A percentile compares a stretch with the other conserved stretches of the same genome.
Evolutionary conservation across 1,139 yeast species (phyloP).

Genomic region (Yamadazyma buinensis): DNA sequence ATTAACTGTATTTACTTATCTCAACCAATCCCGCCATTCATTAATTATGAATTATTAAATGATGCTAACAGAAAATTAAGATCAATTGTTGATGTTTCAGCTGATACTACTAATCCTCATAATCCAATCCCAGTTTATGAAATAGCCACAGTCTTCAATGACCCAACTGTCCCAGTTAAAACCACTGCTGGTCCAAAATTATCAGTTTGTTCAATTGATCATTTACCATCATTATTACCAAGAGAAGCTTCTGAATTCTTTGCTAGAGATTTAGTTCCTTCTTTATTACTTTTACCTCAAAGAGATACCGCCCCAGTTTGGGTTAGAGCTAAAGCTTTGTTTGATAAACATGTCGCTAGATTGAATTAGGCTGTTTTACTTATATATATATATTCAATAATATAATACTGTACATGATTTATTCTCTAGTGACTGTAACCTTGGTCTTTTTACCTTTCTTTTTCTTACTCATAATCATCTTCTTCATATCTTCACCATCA

Average conservation of each 20-base stretch:
- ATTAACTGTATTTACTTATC: slow-evolving; percentile 95
- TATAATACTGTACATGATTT: slow-evolving; percentile 8
- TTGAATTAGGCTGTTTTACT: slow-evolving; percentile 3
- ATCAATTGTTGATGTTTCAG: slow-evolving; percentile 95
- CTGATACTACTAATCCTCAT: slow-evolving; percentile 97
- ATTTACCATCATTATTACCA: slow-evolving; percentile 90
- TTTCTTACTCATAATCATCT: slow-evolving; percentile 37
- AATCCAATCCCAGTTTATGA: slow-evolving; percentile 94
- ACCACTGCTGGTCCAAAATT: slow-evolving; percentile 78
- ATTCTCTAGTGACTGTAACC: slow-evolving; percentile 57
- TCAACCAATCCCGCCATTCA: slow-evolving; percentile 88
- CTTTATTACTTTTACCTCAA: slow-evolving; percentile 76
- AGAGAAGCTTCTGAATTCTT: slow-evolving; percentile 95
- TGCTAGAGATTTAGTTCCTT: slow-evolving; percentile 81
- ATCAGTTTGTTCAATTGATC: slow-evolving; percentile 95
- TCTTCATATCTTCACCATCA: slow-evolving; percentile 53
- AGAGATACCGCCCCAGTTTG: slow-evolving; percentile 85
- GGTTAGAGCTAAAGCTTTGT: slow-evolving; percentile 81
- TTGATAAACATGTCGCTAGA: slow-evolving; percentile 64
- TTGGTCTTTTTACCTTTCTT: slow-evolving; percentile 39
- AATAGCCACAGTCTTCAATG: slow-evolving; percentile 82
- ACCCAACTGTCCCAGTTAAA: slow-evolving; percentile 84
- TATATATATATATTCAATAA: background rate
- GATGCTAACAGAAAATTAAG: slow-evolving; percentile 66
- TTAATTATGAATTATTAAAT: slow-evolving; percentile 67